Evolutionary conservation across 1,139 yeast genomes (phyloP), one percentile per base, ranked within the genome.

Genomic region (Neolecta irregularis): DNA sequence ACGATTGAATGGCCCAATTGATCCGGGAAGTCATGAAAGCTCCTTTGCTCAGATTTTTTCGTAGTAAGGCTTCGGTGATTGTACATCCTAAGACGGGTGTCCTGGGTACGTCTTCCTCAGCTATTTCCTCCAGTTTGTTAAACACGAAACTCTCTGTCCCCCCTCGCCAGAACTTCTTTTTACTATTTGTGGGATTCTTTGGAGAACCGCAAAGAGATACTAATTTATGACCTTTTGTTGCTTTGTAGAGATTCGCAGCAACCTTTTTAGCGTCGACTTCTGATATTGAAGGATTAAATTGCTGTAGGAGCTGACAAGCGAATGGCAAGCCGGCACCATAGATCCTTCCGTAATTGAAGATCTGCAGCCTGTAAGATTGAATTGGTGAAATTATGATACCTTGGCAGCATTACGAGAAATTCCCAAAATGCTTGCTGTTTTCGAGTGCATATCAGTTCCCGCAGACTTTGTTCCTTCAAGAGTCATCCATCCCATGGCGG

Each of bases 401-500:
- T 91, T 91, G 13, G 98, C 98, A 46, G 88, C 93, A 47, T 76
- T 73, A 54, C 99, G 67, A 16, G 80, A 72, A 38, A 91, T 88
- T 0, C 93, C 93, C 51, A 91, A 58, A 46, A 91, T 85, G 18
- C 66, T 65, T 0, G 98, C 95, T 0, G 98, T 91, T 48, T 80
- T 83, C 1, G 96, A 83, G 52, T 91, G 99, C 45, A 91, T 59
- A 57, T 91, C 99, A 0, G 98, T 91, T 7, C 85, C 91, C 41
- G 78, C 88, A 39, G 61, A 62, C 55, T 91, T 91, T 16, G 88
- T 75, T 12, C 99, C 99, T 61, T 91, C 99, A 37, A 91, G 63
- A 1, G 96, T 85, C 99, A 91, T 91, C 98, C 98, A 91, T 1
- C 98, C 96, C 37, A 91, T 65, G 0, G 96, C 93, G 0, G 98